Evolutionary conservation across 2,329 filamentous ascomycete genomes (phyloP).

Genomic region (Cladophialophora carrionii): DNA sequence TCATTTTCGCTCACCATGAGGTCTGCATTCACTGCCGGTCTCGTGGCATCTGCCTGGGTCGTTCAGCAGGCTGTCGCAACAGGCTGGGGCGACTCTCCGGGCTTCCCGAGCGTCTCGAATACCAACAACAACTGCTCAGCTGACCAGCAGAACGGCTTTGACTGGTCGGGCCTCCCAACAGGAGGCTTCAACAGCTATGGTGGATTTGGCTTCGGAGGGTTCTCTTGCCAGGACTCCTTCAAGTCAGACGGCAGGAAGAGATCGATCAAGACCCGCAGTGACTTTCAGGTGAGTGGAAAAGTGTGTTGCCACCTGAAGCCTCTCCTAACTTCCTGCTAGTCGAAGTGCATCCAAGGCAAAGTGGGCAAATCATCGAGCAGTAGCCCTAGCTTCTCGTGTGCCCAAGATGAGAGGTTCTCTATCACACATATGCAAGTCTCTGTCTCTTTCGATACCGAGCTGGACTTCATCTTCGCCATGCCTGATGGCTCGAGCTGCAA

Average conservation of each 20-base stretch:
- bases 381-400: slow-evolving; percentile 64
- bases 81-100: slow-evolving; percentile 55
- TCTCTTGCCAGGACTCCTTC: slow-evolving; percentile 66
- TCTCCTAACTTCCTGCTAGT: slow-evolving; percentile 54
- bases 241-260: slow-evolving; percentile 56
- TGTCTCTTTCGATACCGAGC: slow-evolving; percentile 72
- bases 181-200: slow-evolving; percentile 69
- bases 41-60: slow-evolving; percentile 54
- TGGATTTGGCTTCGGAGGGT: slow-evolving; percentile 75
- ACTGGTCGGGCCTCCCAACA: slow-evolving; percentile 66
- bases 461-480: slow-evolving; percentile 89
- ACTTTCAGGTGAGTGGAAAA: slow-evolving; percentile 30
- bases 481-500: slow-evolving; percentile 79
- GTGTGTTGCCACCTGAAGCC: neutral
- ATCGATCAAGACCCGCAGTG: slow-evolving; percentile 52
- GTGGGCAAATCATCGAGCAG: slow-evolving; percentile 46
- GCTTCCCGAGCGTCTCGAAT: slow-evolving; percentile 71
- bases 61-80: slow-evolving; percentile 52
- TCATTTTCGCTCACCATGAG: slow-evolving; percentile 32
- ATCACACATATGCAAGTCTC: slow-evolving; percentile 74
- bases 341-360: slow-evolving; percentile 64
- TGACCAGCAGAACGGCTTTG: slow-evolving; percentile 70
- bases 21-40: slow-evolving; percentile 36
- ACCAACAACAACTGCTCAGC: slow-evolving; percentile 75
- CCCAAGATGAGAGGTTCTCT: slow-evolving; percentile 67